phyloP scores from a whole-genome alignment of 169 alveolate genomes.

The Plasmodium fragile region DNA sequence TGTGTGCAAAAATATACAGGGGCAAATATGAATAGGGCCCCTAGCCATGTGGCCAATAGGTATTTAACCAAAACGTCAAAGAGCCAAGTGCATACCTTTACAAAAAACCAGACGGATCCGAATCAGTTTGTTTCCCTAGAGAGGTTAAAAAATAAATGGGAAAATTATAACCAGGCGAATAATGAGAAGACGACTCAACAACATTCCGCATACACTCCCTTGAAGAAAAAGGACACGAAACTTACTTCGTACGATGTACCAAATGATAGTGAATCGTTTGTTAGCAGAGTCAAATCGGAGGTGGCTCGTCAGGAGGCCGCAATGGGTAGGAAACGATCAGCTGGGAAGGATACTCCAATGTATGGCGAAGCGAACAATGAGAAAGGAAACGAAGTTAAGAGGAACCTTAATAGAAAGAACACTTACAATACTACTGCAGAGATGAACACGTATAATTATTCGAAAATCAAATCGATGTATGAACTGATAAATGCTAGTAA shows the following conservation, averaged over 20 bases:
- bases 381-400: neutral
- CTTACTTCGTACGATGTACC: neutral
- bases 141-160: slow-evolving; percentile 45
- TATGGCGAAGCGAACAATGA: neutral
- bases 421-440: neutral
- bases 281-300: slow-evolving; percentile 40
- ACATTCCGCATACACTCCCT: neutral
- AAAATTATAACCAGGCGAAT: slow-evolving; percentile 11
- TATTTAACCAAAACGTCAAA: slow-evolving; percentile 20
- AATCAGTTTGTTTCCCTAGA: slow-evolving; percentile 32
- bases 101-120: neutral
- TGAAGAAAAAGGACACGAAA: slow-evolving; percentile 6
- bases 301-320: neutral
- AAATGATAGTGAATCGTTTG: slow-evolving; percentile 23
- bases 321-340: neutral
- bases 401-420: neutral
- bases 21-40: neutral
- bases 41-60: neutral
- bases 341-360: neutral
- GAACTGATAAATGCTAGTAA: neutral
- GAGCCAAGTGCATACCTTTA: slow-evolving; percentile 34
- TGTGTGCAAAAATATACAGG: slow-evolving; percentile 22
- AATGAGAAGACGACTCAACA: neutral
- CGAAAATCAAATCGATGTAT: neutral
- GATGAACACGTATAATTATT: neutral